Conservation (phyloP, 2,329 filamentous ascomycete species). For the Monilinia fructicola region DNA sequence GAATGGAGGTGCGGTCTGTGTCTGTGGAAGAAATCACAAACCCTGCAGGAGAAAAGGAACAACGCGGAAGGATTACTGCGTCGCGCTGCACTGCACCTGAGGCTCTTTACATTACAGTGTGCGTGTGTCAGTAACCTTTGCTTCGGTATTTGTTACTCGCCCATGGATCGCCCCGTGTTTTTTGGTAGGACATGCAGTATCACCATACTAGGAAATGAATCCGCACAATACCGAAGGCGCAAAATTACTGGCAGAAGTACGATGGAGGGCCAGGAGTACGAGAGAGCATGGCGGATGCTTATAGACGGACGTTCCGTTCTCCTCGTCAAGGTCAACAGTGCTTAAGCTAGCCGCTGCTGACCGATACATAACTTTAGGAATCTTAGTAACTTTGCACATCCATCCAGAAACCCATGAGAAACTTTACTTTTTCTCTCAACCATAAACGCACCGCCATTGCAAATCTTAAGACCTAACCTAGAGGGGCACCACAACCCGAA, state of each 20-base stretch:
- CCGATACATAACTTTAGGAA: not conserved
- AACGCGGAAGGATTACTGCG: conserved; percentile 11
- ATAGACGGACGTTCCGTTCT: not conserved
- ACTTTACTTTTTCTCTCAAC: not conserved
- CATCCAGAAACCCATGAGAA: not conserved
- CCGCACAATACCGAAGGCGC: not conserved
- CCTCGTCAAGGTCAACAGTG: too few species aligned
- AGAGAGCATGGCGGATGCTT: not conserved
- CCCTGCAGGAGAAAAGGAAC: conserved; percentile 1
- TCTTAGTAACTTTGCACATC: too few species aligned
- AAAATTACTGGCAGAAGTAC: conserved; percentile 8
- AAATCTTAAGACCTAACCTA: not conserved
- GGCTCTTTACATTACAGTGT: conserved; percentile 4
- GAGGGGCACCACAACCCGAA: not conserved
- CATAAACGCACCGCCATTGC: not conserved
- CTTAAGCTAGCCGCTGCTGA: conserved; percentile 1
- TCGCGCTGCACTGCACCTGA: conserved; percentile 4
- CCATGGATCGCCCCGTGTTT: not conserved
- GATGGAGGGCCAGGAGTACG: not conserved
- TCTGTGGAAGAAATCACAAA: not conserved
- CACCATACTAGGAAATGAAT: conserved; percentile 1
- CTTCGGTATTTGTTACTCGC: conserved; percentile 3
- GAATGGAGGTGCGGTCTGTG: conserved; percentile 12
- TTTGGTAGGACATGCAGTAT: conserved; percentile 3
- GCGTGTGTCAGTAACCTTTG: conserved; percentile 1